Conservation (phyloP, 768 basidiomycete species). For the Collybia sp. region DNA sequence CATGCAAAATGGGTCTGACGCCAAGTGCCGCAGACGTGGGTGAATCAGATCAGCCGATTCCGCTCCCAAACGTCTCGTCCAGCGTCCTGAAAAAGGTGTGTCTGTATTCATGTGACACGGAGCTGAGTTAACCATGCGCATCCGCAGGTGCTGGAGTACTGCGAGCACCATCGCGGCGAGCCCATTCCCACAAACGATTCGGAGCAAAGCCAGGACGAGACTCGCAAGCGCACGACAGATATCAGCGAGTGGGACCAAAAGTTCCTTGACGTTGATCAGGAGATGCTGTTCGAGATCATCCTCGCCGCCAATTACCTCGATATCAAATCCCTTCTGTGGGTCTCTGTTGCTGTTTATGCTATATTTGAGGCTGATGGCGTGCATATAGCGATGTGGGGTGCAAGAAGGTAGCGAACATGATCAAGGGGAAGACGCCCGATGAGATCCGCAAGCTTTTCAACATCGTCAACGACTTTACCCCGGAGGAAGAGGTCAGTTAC, state of each 20-base stretch:
- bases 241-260: constrained; percentile 99
- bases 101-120: too few relatives aligned
- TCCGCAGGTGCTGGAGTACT: constrained; percentile 91
- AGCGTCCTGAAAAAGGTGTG: constrained; percentile 88
- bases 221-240: constrained; percentile 95
- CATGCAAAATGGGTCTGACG: too few relatives aligned
- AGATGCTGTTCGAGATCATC: constrained; percentile 99
- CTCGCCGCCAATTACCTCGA: constrained; percentile 99
- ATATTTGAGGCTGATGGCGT: constrained; percentile 1
- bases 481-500: constrained; percentile 87
- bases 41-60: constrained; percentile 91
- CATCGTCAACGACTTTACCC: constrained; percentile 97
- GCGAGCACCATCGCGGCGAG: constrained; percentile 97
- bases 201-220: constrained; percentile 84
- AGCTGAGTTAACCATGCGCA: constrained; percentile 1
- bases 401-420: constrained; percentile 99
- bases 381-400: constrained; percentile 86
- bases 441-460: constrained; percentile 99
- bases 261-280: constrained; percentile 98
- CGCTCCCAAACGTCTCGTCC: constrained; percentile 90
- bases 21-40: constrained; percentile 70
- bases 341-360: constrained; percentile 12
- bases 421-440: constrained; percentile 99
- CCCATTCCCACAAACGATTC: constrained; percentile 86
- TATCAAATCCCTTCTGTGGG: constrained; percentile 96